Percentiles rank a stretch among this genome's conserved stretches.
Conservation (phyloP, 139 green algal genomes). For the Medakamo hakoo region DNA sequence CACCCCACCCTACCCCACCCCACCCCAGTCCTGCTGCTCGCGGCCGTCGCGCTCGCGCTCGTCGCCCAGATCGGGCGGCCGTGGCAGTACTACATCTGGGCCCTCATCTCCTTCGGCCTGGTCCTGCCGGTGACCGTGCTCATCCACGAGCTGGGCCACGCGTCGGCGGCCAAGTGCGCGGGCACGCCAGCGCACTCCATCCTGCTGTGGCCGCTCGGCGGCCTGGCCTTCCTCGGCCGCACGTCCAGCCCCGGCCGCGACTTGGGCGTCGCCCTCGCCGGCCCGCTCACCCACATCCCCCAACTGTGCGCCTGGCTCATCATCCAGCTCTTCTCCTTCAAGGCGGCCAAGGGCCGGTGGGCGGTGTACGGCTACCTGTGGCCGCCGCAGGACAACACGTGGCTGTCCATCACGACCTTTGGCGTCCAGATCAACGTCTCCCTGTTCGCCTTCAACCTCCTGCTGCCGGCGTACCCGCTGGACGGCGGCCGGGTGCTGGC, state of each 20-base stretch:
- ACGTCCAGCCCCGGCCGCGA: constrained; percentile 30
- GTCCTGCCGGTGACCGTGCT: constrained; percentile 47
- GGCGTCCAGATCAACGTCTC: constrained; percentile 44
- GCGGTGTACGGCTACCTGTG: constrained; percentile 4
- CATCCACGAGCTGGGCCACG: constrained; percentile 49
- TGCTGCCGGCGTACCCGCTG: constrained; percentile 59
- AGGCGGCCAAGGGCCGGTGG: constrained; percentile 11
- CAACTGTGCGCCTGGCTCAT: constrained; percentile 34
- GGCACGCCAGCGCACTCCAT: constrained; percentile 32
- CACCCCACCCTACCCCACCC: too few species aligned
- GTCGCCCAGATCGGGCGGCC: neutral
- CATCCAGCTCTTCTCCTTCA: constrained; percentile 14
- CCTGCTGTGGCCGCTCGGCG: constrained; percentile 62
- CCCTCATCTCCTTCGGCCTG: constrained; percentile 5
- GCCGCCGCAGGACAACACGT: constrained; percentile 7
- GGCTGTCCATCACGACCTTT: constrained; percentile 19
- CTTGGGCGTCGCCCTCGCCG: constrained; percentile 45
- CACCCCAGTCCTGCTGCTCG: too few species aligned
- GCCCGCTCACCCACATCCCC: constrained; percentile 58
- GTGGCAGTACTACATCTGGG: neutral
- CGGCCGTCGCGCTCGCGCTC: too few species aligned
- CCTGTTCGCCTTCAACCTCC: constrained; percentile 57
- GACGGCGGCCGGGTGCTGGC: constrained; percentile 44
- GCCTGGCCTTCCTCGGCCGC: constrained; percentile 53
- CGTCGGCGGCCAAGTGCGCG: constrained; percentile 12